Conservation (phyloP, 2,329 filamentous ascomycete species). For the Drechslerella dactyloides region DNA sequence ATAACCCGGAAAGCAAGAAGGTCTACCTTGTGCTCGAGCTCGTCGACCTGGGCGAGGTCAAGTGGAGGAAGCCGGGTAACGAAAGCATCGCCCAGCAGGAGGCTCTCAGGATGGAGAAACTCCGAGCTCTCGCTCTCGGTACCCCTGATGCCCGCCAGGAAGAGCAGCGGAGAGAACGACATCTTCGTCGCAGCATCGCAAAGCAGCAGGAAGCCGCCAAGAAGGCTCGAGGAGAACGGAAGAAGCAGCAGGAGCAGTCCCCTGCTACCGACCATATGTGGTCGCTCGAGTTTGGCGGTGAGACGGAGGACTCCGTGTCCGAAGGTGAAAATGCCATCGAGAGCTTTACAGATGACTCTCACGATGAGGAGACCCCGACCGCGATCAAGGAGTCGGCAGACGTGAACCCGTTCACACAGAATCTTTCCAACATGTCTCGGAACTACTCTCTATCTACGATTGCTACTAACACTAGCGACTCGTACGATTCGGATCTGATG, state of each 20-base stretch:
- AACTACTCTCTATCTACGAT: constrained; percentile 50
- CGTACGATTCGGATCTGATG: constrained; percentile 70
- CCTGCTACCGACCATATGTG: constrained; percentile 56
- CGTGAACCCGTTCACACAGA: constrained; percentile 44
- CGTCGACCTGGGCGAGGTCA: constrained; percentile 89
- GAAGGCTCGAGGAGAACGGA: constrained; percentile 55
- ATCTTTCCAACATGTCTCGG: constrained; percentile 23
- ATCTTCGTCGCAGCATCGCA: constrained; percentile 57
- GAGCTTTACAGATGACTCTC: constrained; percentile 51
- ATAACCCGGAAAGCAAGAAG: constrained; percentile 93
- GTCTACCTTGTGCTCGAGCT: constrained; percentile 98
- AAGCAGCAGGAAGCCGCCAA: constrained; percentile 53
- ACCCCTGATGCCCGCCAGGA: constrained; percentile 66
- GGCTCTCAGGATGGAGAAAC: constrained; percentile 68
- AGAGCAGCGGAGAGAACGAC: constrained; percentile 67
- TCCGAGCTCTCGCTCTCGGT: constrained; percentile 60
- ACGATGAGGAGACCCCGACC: constrained; percentile 46
- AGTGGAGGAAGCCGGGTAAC: constrained; percentile 88
- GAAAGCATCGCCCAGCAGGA: constrained; percentile 84
- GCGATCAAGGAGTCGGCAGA: constrained; percentile 45
- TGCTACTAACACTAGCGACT: constrained; percentile 56
- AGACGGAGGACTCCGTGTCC: constrained; percentile 51
- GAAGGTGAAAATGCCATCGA: constrained; percentile 42
- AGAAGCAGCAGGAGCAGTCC: constrained; percentile 42
- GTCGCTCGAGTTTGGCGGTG: constrained; percentile 55